Evolutionary conservation across 129 eudicot genomes (phyloP), one percentile per base, ranked within the genome.

Genomic region (Lactuca saligna): DNA sequence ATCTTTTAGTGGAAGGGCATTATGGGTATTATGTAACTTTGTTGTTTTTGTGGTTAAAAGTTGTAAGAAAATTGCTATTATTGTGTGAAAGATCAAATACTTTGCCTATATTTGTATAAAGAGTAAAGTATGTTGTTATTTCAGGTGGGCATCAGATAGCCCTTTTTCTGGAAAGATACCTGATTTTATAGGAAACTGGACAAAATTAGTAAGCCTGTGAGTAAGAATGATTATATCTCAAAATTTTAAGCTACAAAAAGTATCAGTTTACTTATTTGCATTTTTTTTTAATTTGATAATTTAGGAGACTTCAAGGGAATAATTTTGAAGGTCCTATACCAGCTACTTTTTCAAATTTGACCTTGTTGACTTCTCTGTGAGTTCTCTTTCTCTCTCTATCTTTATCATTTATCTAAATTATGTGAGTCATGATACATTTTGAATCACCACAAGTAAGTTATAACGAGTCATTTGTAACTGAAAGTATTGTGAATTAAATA

Each of bases 251-350:
- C 14, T 50, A 49, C 17, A 46, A 56, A 65, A 51, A 16, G 3
- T 61, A 9, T 57, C 20, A 66, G 6, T 54, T 54, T 16, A 69
- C 12, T 64, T 20, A 70, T 81, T 4, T 17, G 53, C 12, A 42
- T 54, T 6, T 70, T 70, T 17, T 11, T 46, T 46, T n/a, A n/a
- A 1, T 46, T 72, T 16, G 48, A 33, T 71, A 48, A 10, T 73
- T 16, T 60, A 90, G 97, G 86, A 80, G 89, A 82, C 68, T 90
- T 32, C 88, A 87, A 57, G 97, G 97, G 57, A 90, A 82, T 75
- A 68, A 85, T 32, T 84, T 90, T 63, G 79, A 69, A 68, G 97
- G 97, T 70, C 78, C 84, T 57, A 87, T 90, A 80, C 97, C 97
- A 54, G 58, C 82, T 61, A 66, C 79, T 48, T 83, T 84, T 68